Percentiles rank a stretch among this genome's conserved stretches.
Evolutionary conservation across 768 basidiomycete genomes (phyloP).

Genomic region (Mycena metata): DNA sequence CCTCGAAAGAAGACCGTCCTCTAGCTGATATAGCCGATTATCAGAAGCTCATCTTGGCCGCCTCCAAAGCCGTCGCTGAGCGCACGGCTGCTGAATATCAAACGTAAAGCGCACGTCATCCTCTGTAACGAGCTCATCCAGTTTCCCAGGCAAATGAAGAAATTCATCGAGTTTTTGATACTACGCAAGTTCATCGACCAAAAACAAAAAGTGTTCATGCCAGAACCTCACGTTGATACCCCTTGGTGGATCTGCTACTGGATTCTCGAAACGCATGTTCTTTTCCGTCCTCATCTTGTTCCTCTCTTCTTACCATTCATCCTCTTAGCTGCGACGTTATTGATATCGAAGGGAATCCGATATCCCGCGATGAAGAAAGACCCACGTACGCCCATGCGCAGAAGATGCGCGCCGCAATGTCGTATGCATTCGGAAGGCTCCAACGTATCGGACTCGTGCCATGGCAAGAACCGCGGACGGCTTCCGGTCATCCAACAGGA

Average conservation of each 20-base stretch:
- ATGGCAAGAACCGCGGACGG: slow-evolving; percentile 28
- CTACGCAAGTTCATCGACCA: slow-evolving; percentile 30
- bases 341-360: slow-evolving; percentile 37
- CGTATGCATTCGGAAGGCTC: slow-evolving; percentile 44
- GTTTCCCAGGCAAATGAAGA: slow-evolving; percentile 36
- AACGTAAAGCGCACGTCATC: background rate
- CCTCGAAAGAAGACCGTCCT: background rate
- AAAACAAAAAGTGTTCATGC: slow-evolving; percentile 34
- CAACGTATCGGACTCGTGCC: slow-evolving; percentile 22
- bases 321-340: slow-evolving; percentile 46
- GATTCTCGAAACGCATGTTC: background rate
- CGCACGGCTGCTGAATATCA: background rate
- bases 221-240: slow-evolving; percentile 31
- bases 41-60: background rate
- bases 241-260: slow-evolving; percentile 38
- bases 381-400: slow-evolving; percentile 48
- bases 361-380: background rate
- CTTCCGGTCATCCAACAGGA: slow-evolving; percentile 12
- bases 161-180: slow-evolving; percentile 37
- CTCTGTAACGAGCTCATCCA: background rate
- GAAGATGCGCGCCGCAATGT: slow-evolving; percentile 51
- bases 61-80: slow-evolving; percentile 7
- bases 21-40: background rate
- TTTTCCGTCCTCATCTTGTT: background rate
- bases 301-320: slow-evolving; percentile 6